Percentiles rank a stretch among this genome's conserved stretches.
Conservation (phyloP, 495 filamentous ascomycete species). For the Neurospora sp. region DNA sequence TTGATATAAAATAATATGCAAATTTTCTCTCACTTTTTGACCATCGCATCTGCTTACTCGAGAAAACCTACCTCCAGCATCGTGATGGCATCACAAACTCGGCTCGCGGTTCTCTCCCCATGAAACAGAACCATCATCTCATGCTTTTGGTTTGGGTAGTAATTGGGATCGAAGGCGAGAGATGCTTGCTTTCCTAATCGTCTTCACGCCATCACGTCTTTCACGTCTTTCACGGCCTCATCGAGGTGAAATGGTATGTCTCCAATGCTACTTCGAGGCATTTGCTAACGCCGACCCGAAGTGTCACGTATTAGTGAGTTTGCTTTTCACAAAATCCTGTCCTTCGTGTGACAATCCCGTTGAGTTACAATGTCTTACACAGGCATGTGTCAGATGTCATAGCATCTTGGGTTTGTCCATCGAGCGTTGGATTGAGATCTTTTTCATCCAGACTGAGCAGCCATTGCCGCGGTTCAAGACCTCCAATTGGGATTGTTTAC, state of each 20-base stretch:
- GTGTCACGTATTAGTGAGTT: not conserved
- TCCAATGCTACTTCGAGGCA: not conserved
- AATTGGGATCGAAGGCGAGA: not conserved
- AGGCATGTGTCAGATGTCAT: not conserved
- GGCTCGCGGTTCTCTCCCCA: not conserved
- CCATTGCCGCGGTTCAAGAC: not conserved
- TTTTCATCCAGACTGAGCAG: not conserved
- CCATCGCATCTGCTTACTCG: not conserved
- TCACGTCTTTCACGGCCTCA: not conserved
- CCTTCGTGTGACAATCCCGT: not conserved
- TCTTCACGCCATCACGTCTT: not conserved
- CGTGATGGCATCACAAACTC: not conserved
- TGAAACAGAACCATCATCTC: not conserved
- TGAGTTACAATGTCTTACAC: not conserved
- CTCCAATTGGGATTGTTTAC: not conserved
- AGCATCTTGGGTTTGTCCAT: not conserved
- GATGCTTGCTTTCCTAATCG: not conserved
- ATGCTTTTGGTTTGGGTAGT: not conserved
- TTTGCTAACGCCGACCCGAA: not conserved
- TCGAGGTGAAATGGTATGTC: not conserved
- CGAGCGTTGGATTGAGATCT: not conserved
- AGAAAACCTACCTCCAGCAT: not conserved
- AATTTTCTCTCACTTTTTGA: not conserved
- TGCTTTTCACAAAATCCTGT: not conserved
- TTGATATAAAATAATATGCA: not conserved